Evolutionary conservation across 169 alveolate species (phyloP), one percentile per base, ranked within the genome.

Genomic region (Cardiosporidium cionae): DNA sequence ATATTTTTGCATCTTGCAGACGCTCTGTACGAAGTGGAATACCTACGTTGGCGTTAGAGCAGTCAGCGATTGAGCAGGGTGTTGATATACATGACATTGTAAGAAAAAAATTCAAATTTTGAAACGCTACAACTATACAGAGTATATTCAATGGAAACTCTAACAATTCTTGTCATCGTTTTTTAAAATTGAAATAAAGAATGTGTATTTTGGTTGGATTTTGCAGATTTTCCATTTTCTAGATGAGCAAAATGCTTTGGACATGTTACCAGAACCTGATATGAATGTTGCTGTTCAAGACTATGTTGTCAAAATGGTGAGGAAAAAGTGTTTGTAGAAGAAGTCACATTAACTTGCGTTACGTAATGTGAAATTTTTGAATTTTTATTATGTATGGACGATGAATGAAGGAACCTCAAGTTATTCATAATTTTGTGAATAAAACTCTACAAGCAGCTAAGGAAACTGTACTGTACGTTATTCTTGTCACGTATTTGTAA

Each of bases 231-330:
- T 76, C 52, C 67, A 52, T 3, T 54, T 44, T 31, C 25, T 77
- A 25, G 78, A 68, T 23, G 78, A 70, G 37, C 3, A 32, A 23
- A 62, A 34, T 52, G 53, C 62, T 65, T 74, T 69, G 5, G 75
- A 63, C 71, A n/a, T 63, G 23, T 32, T 69, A 4, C 36, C 78
- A 0, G 83, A 77, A 27, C 83, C 78, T 0, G 78, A 69, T 44
- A 35, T 77, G 64, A 68, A 77, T 32, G 68, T 53, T 34, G 83
- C 78, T 23, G 73, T 68, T 1, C 83, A 68, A 37, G 74, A 70
- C 44, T 77, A 54, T 22, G 78, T 37, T 3, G 65, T 69, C 29
- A 69, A 77, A 32, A 54, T 69, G 78, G 83, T 77, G 6, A 4
- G 73, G 23, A 0, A 16, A n/a, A 16, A 44, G 16, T 16, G 58